These are phyloP conservation scores for Colletotrichum australisinense DNA, from an alignment of 2,329 filamentous ascomycete species.

Conservation along the genomic window DNA sequence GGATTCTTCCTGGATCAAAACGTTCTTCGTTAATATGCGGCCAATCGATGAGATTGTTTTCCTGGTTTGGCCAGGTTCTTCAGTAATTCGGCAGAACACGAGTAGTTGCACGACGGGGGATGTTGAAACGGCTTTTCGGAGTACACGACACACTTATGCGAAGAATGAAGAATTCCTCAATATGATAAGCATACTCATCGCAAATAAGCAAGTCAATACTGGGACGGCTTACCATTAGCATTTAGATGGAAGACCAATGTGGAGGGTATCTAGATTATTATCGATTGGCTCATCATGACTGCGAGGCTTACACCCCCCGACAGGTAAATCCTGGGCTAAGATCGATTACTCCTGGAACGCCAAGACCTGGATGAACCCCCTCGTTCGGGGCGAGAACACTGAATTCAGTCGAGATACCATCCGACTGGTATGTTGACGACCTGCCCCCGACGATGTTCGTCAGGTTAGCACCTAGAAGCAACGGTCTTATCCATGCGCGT, in stretches of 20 bases:
- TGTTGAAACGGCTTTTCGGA: neutral
- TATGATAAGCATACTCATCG: neutral
- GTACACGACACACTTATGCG: neutral
- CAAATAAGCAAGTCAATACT: neutral
- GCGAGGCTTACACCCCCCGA: constrained; percentile 72
- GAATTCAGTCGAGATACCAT: constrained; percentile 75
- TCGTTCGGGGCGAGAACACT: constrained; percentile 68
- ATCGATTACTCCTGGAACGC: constrained; percentile 74
- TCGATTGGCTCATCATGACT: constrained; percentile 60
- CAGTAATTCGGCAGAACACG: neutral
- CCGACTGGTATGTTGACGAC: constrained; percentile 73
- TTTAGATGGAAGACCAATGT: constrained; percentile 73
- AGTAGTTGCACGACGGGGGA: neutral
- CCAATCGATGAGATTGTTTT: no score
- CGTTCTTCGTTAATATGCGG: no score
- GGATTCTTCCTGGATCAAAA: no score
- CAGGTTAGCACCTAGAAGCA: constrained; percentile 72
- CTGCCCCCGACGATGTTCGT: constrained; percentile 80
- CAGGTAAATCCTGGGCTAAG: constrained; percentile 73
- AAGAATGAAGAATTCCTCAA: neutral
- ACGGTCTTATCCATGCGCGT: constrained; percentile 68
- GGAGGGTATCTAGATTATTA: constrained; percentile 73
- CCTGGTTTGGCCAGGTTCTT: neutral
- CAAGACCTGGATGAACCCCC: constrained; percentile 74
- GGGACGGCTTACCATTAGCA: neutral